phyloP scores from a whole-genome alignment of 768 basidiomycete species.

The Mrakia hoshinonis region DNA sequence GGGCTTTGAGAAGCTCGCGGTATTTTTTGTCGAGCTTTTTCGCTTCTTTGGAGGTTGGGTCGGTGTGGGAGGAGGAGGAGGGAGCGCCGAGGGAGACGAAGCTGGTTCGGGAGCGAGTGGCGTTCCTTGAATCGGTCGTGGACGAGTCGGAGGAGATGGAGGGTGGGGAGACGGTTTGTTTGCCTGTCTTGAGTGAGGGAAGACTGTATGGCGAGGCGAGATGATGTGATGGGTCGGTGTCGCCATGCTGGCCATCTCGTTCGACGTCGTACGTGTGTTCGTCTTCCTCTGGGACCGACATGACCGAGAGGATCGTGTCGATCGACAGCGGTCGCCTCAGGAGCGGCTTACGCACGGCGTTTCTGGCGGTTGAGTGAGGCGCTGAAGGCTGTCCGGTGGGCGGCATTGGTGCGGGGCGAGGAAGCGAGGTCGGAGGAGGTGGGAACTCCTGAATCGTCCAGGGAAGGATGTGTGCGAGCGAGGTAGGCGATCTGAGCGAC shows the following conservation, averaged over 20 bases:
- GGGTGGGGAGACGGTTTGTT: too few relatives aligned
- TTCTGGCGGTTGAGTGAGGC: neutral
- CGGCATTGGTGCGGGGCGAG: neutral
- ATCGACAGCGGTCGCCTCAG: neutral
- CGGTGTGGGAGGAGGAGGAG: neutral
- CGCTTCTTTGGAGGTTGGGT: neutral
- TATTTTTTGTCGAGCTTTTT: slow-evolving; percentile 2
- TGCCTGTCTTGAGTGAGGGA: too few relatives aligned
- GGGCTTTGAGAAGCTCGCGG: neutral
- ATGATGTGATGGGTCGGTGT: neutral
- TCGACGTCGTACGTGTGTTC: neutral
- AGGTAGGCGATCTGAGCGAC: neutral
- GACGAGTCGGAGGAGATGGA: too few relatives aligned
- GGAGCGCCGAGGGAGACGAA: neutral
- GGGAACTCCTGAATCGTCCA: neutral
- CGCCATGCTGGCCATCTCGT: neutral
- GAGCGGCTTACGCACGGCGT: neutral
- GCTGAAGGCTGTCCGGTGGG: neutral
- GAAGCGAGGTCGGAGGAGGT: neutral
- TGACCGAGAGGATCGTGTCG: slow-evolving; percentile 11
- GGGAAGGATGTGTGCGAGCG: neutral
- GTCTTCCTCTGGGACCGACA: neutral
- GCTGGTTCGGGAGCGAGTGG: neutral
- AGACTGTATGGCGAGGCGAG: too few relatives aligned
- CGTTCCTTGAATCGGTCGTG: too few relatives aligned